Evolutionary conservation across 192 early-diverging fungal species (phyloP).

Genomic region (Coemansia sp.): DNA sequence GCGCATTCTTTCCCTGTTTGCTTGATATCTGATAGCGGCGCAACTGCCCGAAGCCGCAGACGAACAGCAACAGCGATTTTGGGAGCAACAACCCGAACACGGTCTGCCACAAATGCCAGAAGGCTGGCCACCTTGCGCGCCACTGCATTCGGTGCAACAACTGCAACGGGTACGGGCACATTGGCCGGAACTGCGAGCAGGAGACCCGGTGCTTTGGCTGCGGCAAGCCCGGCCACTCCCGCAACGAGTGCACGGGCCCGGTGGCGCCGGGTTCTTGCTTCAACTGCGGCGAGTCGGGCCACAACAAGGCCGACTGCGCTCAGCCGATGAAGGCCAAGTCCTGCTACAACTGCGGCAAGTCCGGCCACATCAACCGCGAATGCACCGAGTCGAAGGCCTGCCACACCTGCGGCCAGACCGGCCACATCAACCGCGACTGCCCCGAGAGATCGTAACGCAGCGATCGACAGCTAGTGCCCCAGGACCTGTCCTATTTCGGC

Average conservation of each 20-base stretch:
- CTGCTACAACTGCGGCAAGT: constrained; percentile 53
- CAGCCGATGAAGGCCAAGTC: constrained; percentile 23
- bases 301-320: constrained; percentile 45
- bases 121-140: constrained; percentile 43
- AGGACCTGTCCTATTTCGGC: constrained; percentile 33
- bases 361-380: constrained; percentile 38
- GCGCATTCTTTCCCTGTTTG: background rate
- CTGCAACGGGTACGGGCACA: constrained; percentile 52
- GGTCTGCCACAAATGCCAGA: constrained; percentile 45
- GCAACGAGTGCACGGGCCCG: constrained; percentile 40
- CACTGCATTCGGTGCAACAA: constrained; percentile 48
- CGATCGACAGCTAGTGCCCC: too few species aligned
- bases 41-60: constrained; percentile 44
- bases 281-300: constrained; percentile 55
- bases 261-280: constrained; percentile 32
- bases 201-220: constrained; percentile 52
- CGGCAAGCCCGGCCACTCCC: constrained; percentile 52
- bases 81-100: constrained; percentile 14
- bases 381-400: constrained; percentile 51
- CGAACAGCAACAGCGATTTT: background rate
- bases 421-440: constrained; percentile 54
- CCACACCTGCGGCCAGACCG: constrained; percentile 54
- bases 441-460: too few species aligned
- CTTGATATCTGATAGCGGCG: constrained; percentile 18
- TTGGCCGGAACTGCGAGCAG: constrained; percentile 35